phyloP scores from a whole-genome alignment of 768 basidiomycete species.

The Phanerochaete sordida region DNA sequence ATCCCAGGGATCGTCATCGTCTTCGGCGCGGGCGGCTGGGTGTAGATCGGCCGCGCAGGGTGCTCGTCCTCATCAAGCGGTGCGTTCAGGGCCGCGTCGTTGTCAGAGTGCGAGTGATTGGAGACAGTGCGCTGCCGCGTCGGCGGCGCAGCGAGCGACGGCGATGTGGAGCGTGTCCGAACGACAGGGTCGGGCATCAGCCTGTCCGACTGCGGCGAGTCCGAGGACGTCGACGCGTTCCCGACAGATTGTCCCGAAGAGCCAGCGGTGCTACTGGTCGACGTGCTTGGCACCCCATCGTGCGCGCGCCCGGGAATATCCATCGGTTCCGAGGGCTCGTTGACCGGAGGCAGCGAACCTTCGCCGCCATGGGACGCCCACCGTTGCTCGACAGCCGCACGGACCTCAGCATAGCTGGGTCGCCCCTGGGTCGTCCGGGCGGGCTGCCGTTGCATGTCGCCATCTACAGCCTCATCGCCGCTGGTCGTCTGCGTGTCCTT shows the following conservation, averaged over 20 bases:
- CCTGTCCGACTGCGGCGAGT: conserved; percentile 15
- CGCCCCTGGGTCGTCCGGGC: conserved; percentile 37
- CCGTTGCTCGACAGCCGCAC: conserved; percentile 72
- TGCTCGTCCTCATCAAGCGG: conserved; percentile 27
- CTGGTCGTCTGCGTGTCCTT: conserved; percentile 36
- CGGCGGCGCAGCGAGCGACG: background rate
- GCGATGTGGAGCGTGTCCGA: conserved; percentile 4
- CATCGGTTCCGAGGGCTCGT: conserved; percentile 29
- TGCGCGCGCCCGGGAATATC: conserved; percentile 28
- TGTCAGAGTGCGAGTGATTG: conserved; percentile 14
- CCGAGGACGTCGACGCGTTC: conserved; percentile 23
- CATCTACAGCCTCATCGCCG: conserved; percentile 26
- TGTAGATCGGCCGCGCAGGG: conserved; percentile 53
- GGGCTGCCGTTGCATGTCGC: conserved; percentile 20
- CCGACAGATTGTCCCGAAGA: conserved; percentile 22
- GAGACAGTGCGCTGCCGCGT: conserved; percentile 34
- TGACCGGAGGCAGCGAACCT: conserved; percentile 14
- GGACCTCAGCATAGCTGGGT: conserved; percentile 68
- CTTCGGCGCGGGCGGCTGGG: conserved; percentile 69
- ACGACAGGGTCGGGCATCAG: background rate
- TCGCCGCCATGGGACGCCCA: conserved; percentile 21
- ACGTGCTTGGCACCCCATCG: conserved; percentile 22
- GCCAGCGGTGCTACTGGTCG: conserved; percentile 14
- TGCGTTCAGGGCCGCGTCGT: conserved; percentile 14
- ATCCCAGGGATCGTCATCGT: conserved; percentile 89